Conservation (phyloP, 2,329 filamentous ascomycete genomes). For the Claviceps pazoutovae region DNA sequence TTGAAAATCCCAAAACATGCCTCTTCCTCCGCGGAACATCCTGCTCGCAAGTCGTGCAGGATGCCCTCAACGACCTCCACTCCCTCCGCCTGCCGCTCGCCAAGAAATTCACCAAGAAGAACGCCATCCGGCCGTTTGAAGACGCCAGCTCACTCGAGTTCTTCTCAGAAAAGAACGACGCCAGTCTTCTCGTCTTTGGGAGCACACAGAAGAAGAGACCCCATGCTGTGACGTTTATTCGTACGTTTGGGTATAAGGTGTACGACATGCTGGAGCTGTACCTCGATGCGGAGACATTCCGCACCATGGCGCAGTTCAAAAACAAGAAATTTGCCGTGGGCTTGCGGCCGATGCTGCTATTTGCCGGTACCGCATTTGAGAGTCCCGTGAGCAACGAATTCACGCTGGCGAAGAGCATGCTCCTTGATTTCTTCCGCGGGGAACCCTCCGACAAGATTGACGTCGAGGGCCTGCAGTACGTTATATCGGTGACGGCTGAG, state of each 20-base stretch:
- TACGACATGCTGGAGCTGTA: conserved; percentile 91
- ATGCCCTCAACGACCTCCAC: conserved; percentile 73
- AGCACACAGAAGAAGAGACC: conserved; percentile 90
- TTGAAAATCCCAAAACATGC: conserved; percentile 81
- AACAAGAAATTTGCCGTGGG: conserved; percentile 63
- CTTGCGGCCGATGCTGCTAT: conserved; percentile 80
- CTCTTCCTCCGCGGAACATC: conserved; percentile 81
- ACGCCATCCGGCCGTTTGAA: conserved; percentile 88
- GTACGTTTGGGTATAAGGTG: conserved; percentile 74
- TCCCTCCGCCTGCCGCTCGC: conserved; percentile 71
- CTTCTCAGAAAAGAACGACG: conserved; percentile 93
- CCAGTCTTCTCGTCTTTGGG: conserved; percentile 71
- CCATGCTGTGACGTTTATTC: conserved; percentile 69
- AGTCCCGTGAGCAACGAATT: conserved; percentile 67
- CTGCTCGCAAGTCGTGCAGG: conserved; percentile 69
- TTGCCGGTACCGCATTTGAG: conserved; percentile 79
- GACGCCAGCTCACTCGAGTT: conserved; percentile 81
- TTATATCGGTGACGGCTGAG: conserved; percentile 67
- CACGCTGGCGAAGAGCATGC: conserved; percentile 72
- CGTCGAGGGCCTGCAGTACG: conserved; percentile 86
- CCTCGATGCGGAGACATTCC: conserved; percentile 61
- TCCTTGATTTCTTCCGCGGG: conserved; percentile 85
- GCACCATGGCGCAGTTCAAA: conserved; percentile 61
- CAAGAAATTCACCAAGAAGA: conserved; percentile 95
- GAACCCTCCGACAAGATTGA: conserved; percentile 65